Evolutionary conservation across 1,284 basidiomycete genomes (phyloP), one percentile per base, ranked within the genome.

Genomic region (Thecaphora thlaspeos): DNA sequence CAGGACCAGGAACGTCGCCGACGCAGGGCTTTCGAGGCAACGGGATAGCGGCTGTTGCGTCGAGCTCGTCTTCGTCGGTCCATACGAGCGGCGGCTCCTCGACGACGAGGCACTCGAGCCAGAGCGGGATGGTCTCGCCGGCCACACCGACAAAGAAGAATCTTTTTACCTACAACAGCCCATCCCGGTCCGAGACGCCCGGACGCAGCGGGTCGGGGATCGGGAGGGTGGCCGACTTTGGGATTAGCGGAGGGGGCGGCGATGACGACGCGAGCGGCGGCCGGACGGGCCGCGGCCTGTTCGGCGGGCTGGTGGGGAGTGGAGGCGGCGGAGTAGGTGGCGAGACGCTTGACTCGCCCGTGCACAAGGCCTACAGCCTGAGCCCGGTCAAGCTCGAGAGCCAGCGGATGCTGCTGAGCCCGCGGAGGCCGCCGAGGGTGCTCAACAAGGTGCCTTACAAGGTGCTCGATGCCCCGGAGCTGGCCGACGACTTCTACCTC

Each of bases 401-500:
- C 64, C 86, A 90, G 46, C 83, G 84, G 41, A 82, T 96, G n/a
- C 84, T 98, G 41, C 85, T 92, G 58, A 88, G 87, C 48, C 91
- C 93, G 0, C 83, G 89, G 28, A 86, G 90, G 51, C 83, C 87
- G 47, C 83, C 90, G 2, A 84, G 94, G 30, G 87, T 84, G 56
- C 87, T 97, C 1, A 90, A 88, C 80, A 93, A 94, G 77, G 95
- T 94, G 0, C 95, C 95, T 0, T 98, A 94, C 82, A 88, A 96
- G 64, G 94, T 98, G 0, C 84, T 98, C 21, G 94, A 98, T 76
- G 95, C 95, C 1, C 95, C 94, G 0, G 93, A 97, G 61, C 85
- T 98, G 18, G 73, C 69, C 19, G 94, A 98, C 78, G 95, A 98
- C 77, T 98, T 96, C 79, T 98, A 98, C 74, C 87, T 98, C 61